Evolutionary conservation across 176 grass and related monocot species (phyloP), one percentile per base, ranked within the genome.

Genomic region (Cymbopogon citratus): DNA sequence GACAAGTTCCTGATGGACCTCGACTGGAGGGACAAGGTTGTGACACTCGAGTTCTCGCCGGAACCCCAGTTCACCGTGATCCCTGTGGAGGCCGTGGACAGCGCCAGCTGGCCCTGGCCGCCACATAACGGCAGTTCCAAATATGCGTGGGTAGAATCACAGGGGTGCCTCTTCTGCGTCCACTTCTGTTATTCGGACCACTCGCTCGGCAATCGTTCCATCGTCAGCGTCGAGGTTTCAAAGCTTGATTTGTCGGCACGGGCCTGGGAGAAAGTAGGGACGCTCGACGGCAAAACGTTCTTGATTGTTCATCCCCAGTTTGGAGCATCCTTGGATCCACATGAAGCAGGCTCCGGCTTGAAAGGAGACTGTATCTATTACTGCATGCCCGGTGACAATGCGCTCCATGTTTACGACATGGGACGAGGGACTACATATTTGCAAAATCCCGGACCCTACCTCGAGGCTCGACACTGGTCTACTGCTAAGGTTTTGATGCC

Each of bases 321-420:
- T 59, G 73, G 73, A 59, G 33, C 51, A 3, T 24, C 73, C 0
- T 1, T 59, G 4, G 51, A 39, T 38, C 12, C 49, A 0, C 31
- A 12, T 0, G 31, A 24, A n/a, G 12, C 4, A 2, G 35, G 5
- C 35, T 36, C 35, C 5, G 26, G 44, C 21, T 76, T 76, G 33
- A 76, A 24, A 59, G 73, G 31, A 15, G 73, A 76, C 35, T 76
- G 73, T 34, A 59, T 76, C 29, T 76, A 76, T 5, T 76, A 60
- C 12, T 25, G 2, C 23, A 25, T 36, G 51, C 6, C 51, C 5
- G 1, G 5, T 0, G 29, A 75, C 21, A 15, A 76, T 25, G 73
- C 33, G 13, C 52, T 60, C 33, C 7, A 39, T 24, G 26, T 76
- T 60, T 60, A 76, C 21, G 12, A 76, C 52, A 59, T 76, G 33